Base-by-base conservation (phyloP, 176 grass and related monocot genomes). In the Dactylis glomerata region DNA sequence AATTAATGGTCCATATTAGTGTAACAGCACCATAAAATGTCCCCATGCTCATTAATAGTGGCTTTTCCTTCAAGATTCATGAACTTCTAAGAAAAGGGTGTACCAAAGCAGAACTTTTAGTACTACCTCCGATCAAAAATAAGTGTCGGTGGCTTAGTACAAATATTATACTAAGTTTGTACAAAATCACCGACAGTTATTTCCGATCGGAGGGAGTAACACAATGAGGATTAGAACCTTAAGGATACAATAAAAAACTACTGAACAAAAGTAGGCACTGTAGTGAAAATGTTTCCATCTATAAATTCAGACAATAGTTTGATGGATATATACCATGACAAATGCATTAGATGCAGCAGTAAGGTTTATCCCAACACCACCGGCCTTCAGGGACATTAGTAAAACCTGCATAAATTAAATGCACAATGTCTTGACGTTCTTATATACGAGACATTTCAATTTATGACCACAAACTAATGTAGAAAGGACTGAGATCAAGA, bases 301-400 rank as follows among this genome's bases (percentile, higher is more conserved):
- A 30, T 10, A 78, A 63, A 50, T 6, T 37, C 11, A 26, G 59
- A 38, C 5, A 50, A 28, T 42, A 5, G 19, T 14, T 59, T 41
- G 38, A 70, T 44, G 42, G 62, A 32, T 57, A 66, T 20, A 78
- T 98, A 98, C 96, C 96, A 98, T 98, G 38, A 98, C 87, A 88
- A 93, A 98, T 34, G 96, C 93, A 92, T 93, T 98, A 20, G 96
- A 93, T 75, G 96, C 96, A 65, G 96, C 96, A 22, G 93, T 95
- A 59, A 98, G 93, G 77, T 98, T 98, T 93, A 98, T 93, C 80
- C 96, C 96, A 87, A 98, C 96, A 87, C 96, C 96, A 51, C 96
- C 93, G 50, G 96, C 96, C 74, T 98, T 98, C 52, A 98, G 83
- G 80, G 96, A 98, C 93, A 98, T 98, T 63, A 98, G 89, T 45